Percentiles rank a stretch among this genome's conserved stretches.
Conservation (phyloP, 345 rosid species). For the Pistacia vera region DNA sequence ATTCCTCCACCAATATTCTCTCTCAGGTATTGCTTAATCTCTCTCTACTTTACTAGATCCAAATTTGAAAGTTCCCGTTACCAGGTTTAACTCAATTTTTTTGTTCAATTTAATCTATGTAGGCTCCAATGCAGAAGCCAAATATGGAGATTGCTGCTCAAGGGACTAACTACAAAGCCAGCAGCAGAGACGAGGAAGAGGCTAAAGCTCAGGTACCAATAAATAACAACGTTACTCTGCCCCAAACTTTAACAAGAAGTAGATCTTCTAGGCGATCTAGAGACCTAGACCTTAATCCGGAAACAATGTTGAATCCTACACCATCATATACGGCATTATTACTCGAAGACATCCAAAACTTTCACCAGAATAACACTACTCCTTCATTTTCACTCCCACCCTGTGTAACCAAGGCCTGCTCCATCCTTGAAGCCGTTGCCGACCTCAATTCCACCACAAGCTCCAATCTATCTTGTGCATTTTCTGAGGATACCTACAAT, state of each 20-base stretch:
- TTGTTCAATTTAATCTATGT: neutral
- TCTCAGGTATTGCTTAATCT: conserved; percentile 33
- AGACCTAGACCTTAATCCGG: conserved; percentile 72
- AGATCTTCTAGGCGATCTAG: conserved; percentile 75
- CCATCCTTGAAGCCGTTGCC: conserved; percentile 80
- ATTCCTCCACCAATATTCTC: conserved; percentile 19
- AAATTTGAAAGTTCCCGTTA: too few species aligned
- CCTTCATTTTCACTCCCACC: conserved; percentile 51
- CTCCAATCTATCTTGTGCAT: conserved; percentile 43
- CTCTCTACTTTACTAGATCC: neutral
- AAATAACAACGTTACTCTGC: conserved; percentile 17
- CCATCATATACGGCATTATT: conserved; percentile 71
- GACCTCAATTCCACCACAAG: conserved; percentile 77
- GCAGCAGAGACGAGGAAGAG: conserved; percentile 41
- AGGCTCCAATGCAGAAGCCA: conserved; percentile 37
- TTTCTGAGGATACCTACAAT: conserved; percentile 30
- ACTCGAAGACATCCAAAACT: conserved; percentile 91
- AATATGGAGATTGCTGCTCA: conserved; percentile 31
- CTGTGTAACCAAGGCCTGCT: conserved; percentile 76
- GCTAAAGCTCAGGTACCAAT: conserved; percentile 29
- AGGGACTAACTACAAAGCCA: conserved; percentile 31
- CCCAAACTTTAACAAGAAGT: conserved; percentile 59
- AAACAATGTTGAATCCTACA: conserved; percentile 41
- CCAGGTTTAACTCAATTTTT: too few species aligned
- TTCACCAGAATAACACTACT: conserved; percentile 61